A percentile compares a stretch with the other conserved stretches of the same genome.
Evolutionary conservation across 2,329 filamentous ascomycete genomes (phyloP).

Genomic region (Stachybotrys chlorohalonatus): DNA sequence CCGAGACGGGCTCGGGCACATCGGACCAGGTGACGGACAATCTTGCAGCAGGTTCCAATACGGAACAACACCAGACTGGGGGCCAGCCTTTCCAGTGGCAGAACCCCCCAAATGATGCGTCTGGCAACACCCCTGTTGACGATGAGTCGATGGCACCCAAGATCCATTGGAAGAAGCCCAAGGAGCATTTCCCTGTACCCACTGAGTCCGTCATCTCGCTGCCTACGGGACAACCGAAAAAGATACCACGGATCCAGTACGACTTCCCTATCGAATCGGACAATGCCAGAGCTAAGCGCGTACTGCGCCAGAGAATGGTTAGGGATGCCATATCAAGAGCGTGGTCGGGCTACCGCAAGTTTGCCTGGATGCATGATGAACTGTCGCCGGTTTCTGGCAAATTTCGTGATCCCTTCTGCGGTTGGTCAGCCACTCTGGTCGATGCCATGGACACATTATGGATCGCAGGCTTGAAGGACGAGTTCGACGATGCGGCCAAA

Average conservation of each 20-base stretch:
- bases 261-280: constrained; percentile 58
- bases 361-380: constrained; percentile 84
- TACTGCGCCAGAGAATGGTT: constrained; percentile 56
- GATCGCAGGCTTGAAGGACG: constrained; percentile 72
- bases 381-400: constrained; percentile 61
- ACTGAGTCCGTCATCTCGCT: constrained; percentile 62
- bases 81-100: constrained; percentile 12
- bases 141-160: constrained; percentile 7
- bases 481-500: constrained; percentile 70
- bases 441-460: constrained; percentile 77
- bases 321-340: constrained; percentile 67
- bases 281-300: constrained; percentile 50
- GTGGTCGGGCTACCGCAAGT: constrained; percentile 72
- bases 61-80: background rate
- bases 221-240: constrained; percentile 60
- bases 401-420: constrained; percentile 75
- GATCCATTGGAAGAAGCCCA: constrained; percentile 64
- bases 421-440: constrained; percentile 82
- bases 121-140: constrained; percentile 8
- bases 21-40: background rate
- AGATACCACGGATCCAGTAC: constrained; percentile 70
- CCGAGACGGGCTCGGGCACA: background rate
- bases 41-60: constrained; percentile 1
- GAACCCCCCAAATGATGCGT: constrained; percentile 14
- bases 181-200: constrained; percentile 70